Evolutionary conservation across 2,329 filamentous ascomycete species (phyloP), one percentile per base, ranked within the genome.

Genomic region (Pseudogymnoascus sp.): DNA sequence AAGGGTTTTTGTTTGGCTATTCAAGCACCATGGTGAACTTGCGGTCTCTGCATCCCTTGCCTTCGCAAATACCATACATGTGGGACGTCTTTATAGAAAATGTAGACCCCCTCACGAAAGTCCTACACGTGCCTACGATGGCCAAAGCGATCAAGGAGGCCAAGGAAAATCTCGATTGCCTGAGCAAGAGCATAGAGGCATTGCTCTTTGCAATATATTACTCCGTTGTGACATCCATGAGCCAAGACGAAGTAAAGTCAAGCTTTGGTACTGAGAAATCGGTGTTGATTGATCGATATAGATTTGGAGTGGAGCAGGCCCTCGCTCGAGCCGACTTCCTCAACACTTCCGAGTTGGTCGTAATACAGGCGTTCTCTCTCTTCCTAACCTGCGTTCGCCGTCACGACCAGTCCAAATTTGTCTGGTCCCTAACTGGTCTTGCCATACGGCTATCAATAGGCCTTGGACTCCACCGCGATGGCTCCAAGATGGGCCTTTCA

Each of bases 1-100:
- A 91, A 60, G 81, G 82, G 22, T 92, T 90, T 70, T 78, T 91
- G 25, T 81, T 91, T 64, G 87, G 88, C 6, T 89, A 89, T 70
- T 85, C 82, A 63, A 90, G 88, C 1, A 79, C 81, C n/a, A 83
- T 82, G 64, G 84, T 90, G 25, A 82, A 91, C 66, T 75, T 91
- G 65, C 74, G 79, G 16, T 76, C 79, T 41, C 75, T 88, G 12
- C 88, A 90, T 66, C 88, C 88, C 1, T 69, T 84, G 0, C 80
- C 85, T 0, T 83, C 83, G 1, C 85, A 87, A 64, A 85, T 88
- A 57, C 79, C 79, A 0, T 81, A 82, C 57, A 82, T 90, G 61
- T 91, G 88, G 88, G 80, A 84, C 58, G 78, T 85, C 9, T 91
- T 84, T 72, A 81, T 86, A 64, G 85, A 90, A 65, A 90, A 89